Percentiles rank a stretch among this genome's conserved stretches.
Evolutionary conservation across 768 basidiomycete species (phyloP).

Genomic region (Calocybe indica): DNA sequence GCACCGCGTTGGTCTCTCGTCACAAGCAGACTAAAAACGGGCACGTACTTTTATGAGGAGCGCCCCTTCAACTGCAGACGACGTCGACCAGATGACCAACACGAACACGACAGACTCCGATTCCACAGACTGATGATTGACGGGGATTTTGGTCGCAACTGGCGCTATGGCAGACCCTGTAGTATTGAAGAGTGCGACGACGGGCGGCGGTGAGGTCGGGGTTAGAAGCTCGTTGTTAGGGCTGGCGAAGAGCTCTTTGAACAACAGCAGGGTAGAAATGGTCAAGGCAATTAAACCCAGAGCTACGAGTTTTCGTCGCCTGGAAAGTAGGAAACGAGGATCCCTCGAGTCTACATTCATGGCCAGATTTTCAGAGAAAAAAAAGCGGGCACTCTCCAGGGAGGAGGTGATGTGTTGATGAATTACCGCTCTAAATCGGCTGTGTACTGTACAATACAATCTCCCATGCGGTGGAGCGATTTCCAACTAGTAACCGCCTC

Average conservation of each 20-base stretch:
- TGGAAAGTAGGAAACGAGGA: too few relatives aligned
- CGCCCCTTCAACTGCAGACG: constrained; percentile 35
- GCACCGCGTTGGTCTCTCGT: neutral
- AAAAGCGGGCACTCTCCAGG: neutral
- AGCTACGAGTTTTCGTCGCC: too few relatives aligned
- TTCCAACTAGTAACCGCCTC: constrained; percentile 37
- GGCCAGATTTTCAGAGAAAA: too few relatives aligned
- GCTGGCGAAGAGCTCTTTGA: too few relatives aligned
- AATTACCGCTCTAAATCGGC: neutral
- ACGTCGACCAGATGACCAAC: constrained; percentile 37
- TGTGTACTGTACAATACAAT: neutral
- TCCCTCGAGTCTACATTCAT: too few relatives aligned
- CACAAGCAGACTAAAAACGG: neutral
- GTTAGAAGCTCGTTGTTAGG: too few relatives aligned
- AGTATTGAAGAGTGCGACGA: neutral
- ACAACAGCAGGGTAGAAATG: too few relatives aligned
- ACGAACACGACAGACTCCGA: constrained; percentile 33
- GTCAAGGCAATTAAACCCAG: too few relatives aligned
- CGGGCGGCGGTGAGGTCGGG: neutral
- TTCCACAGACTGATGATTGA: constrained; percentile 1
- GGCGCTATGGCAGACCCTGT: constrained; percentile 10
- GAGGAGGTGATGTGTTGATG: constrained; percentile 1
- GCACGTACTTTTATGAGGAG: constrained; percentile 33
- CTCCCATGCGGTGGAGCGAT: neutral
- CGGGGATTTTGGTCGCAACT: constrained; percentile 7